Conservation (phyloP, 2,329 filamentous ascomycete genomes). For the Diaporthe citrichinensis region DNA sequence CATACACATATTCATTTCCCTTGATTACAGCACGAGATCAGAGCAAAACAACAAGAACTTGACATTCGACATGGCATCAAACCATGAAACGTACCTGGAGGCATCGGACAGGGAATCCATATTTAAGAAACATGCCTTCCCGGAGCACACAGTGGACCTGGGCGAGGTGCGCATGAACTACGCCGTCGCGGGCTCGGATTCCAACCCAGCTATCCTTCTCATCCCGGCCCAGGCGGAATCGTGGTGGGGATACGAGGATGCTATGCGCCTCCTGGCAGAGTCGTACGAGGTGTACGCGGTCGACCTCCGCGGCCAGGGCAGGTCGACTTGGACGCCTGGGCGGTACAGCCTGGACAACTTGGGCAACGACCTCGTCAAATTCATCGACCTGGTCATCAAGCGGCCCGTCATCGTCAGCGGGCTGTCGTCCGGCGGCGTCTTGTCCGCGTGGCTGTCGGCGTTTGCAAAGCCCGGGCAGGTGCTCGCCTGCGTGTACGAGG, state of each 20-base stretch:
- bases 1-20: background rate
- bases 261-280: slow-evolving; percentile 40
- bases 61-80: background rate
- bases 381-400: slow-evolving; percentile 41
- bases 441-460: slow-evolving; percentile 42
- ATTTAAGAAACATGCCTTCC: slow-evolving; percentile 40
- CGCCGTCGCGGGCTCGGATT: slow-evolving; percentile 35
- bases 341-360: slow-evolving; percentile 43
- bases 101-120: slow-evolving; percentile 33
- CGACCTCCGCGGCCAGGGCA: slow-evolving; percentile 43
- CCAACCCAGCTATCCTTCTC: slow-evolving; percentile 40
- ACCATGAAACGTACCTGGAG: slow-evolving; percentile 27
- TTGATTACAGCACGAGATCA: background rate
- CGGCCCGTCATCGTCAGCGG: slow-evolving; percentile 42
- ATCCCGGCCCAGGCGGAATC: slow-evolving; percentile 42
- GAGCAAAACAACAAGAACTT: too few species aligned
- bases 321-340: slow-evolving; percentile 43
- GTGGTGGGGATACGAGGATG: slow-evolving; percentile 42
- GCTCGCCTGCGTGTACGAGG: slow-evolving; percentile 41
- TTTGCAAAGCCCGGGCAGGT: slow-evolving; percentile 43
- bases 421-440: slow-evolving; percentile 42
- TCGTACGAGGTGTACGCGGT: slow-evolving; percentile 44
- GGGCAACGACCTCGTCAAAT: slow-evolving; percentile 43
- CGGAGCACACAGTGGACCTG: slow-evolving; percentile 42
- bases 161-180: slow-evolving; percentile 44